A percentile compares a stretch with the other conserved stretches of the same genome.
Conservation (phyloP, 306 rosid species). For the Oemleria cerasiformis region DNA sequence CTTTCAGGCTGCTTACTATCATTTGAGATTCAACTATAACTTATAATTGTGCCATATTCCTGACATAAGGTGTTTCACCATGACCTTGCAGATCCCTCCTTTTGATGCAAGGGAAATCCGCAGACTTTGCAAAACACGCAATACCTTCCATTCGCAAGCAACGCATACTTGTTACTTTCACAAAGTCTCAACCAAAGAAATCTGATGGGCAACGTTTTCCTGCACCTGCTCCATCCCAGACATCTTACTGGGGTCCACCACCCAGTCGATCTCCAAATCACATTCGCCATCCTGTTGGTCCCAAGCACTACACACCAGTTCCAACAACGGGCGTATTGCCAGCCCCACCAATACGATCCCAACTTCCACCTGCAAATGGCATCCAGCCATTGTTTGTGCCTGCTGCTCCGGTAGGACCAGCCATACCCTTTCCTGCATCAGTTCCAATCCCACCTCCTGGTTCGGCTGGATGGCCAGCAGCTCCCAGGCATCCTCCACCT, state of each 20-base stretch:
- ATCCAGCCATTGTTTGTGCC: conserved; percentile 67
- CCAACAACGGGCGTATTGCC: conserved; percentile 63
- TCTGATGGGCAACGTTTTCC: conserved; percentile 52
- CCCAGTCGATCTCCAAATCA: conserved; percentile 68
- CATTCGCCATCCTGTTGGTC: conserved; percentile 52
- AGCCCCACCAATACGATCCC: conserved; percentile 58
- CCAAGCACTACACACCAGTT: conserved; percentile 56
- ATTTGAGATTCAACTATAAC: conserved; percentile 6
- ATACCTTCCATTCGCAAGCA: conserved; percentile 75
- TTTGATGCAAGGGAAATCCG: conserved; percentile 69
- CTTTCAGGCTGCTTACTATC: background rate
- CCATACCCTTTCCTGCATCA: conserved; percentile 68
- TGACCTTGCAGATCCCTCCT: conserved; percentile 56
- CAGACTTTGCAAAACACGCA: conserved; percentile 73
- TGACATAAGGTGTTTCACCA: conserved; percentile 17
- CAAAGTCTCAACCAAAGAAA: conserved; percentile 67
- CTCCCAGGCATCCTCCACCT: conserved; percentile 84
- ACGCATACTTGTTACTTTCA: conserved; percentile 71
- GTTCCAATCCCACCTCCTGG: conserved; percentile 62
- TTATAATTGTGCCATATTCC: conserved; percentile 2
- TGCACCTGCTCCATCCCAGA: conserved; percentile 35
- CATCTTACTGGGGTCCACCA: conserved; percentile 65
- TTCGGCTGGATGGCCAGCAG: conserved; percentile 66
- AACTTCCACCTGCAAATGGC: conserved; percentile 59
- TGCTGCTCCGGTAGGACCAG: conserved; percentile 43